Base-by-base conservation (phyloP, 1,284 basidiomycete species). In the Sporisorium exsertum region DNA sequence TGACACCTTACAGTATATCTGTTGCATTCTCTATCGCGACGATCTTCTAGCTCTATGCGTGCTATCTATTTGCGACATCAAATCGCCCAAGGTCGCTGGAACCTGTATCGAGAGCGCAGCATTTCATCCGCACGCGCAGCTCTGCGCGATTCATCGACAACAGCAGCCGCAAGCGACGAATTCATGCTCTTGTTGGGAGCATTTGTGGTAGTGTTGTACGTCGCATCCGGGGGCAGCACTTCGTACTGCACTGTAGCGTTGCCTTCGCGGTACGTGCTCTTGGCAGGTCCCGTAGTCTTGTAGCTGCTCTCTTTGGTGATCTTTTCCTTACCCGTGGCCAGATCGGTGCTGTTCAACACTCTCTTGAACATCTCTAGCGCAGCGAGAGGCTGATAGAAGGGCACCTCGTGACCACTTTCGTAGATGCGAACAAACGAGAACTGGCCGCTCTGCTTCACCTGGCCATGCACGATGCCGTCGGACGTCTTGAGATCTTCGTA, bases 371-470 rank as follows among this genome's bases (percentile, higher is more conserved):
- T 51, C 32, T 72, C 69, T 8, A 80, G 58, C 10, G 78, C 46
- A 12, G 76, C 72, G 4, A 66, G 27, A 16, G 78, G 78, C 66
- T 79, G 78, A 50, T 81, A 81, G 67, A 80, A 81, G 0, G 80
- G 76, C 2, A 80, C 70, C 37, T 80, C 76, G 59, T 80, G 80
- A 2, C 80, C 80, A 29, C 68, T 69, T 33, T 81, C 61, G 53
- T 78, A 81, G 50, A 80, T 65, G 18, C 80, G 71, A 8, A 67
- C 54, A 49, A 81, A 81, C 32, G 65, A 66, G 46, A 78, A 79
- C 10, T 57, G 50, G 18, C 78, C 78, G 37, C 64, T 65, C 56
- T 81, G 80, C 57, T 71, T 70, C 33, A 78, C 72, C 49, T 77
- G 62, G 1, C 78, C 80, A 20, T 71, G 70, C 2, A 27, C 62